Evolutionary conservation across 2,329 filamentous ascomycete species (phyloP).

Genomic region (Triangularia verruculosa): DNA sequence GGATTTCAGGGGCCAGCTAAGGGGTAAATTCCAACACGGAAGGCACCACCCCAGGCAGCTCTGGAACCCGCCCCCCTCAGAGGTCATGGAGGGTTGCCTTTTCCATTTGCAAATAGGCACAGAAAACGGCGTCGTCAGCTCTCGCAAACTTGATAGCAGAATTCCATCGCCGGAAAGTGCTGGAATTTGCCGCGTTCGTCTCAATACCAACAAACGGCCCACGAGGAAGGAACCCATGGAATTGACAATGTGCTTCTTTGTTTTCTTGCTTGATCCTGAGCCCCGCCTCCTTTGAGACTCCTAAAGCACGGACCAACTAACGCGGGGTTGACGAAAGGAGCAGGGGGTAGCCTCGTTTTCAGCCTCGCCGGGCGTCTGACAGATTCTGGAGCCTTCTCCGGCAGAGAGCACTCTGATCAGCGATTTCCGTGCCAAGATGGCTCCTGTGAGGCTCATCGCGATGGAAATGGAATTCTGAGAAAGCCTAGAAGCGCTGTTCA

Average conservation of each 20-base stretch:
- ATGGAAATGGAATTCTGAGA: conserved; percentile 1
- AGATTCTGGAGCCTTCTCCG: conserved; percentile 23
- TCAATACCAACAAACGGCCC: not conserved
- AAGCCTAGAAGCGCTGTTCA: conserved; percentile 12
- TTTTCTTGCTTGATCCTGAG: not conserved
- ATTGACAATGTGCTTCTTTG: not conserved
- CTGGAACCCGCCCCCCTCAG: not conserved
- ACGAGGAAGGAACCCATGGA: not conserved
- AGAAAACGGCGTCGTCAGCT: not conserved
- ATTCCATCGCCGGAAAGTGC: not conserved
- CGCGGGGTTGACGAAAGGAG: conserved; percentile 6
- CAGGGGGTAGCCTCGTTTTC: conserved; percentile 28
- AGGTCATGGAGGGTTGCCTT: not conserved
- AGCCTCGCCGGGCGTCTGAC: conserved; percentile 26
- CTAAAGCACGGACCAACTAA: conserved; percentile 1
- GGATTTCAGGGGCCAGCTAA: not conserved
- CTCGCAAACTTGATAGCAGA: not conserved
- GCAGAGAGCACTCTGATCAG: not conserved
- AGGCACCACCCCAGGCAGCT: not conserved
- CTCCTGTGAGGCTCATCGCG: not conserved
- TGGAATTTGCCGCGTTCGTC: not conserved
- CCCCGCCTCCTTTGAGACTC: not conserved
- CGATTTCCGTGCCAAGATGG: not conserved
- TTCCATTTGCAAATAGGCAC: not conserved
- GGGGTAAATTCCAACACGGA: not conserved